Conservation (phyloP, 805 yeast genomes). For the Wickerhamiella galacta region DNA sequence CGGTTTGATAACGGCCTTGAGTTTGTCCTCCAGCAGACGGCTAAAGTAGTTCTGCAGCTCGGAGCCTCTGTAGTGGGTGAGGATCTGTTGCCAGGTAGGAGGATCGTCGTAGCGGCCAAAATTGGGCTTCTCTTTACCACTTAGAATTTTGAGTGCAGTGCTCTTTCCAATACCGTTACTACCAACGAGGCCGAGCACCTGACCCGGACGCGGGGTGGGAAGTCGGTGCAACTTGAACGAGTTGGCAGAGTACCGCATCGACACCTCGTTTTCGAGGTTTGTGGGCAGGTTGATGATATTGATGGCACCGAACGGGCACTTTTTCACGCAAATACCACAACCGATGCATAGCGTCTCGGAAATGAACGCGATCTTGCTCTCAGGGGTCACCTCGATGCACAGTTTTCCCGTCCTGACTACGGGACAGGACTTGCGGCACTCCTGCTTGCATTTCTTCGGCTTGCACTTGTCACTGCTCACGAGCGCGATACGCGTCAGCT, state of each 20-base stretch:
- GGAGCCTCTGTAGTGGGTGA: slow-evolving; percentile 85
- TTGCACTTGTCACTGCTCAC: slow-evolving; percentile 89
- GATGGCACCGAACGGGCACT: slow-evolving; percentile 96
- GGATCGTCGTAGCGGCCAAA: slow-evolving; percentile 89
- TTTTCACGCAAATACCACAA: slow-evolving; percentile 98
- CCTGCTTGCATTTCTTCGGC: slow-evolving; percentile 97
- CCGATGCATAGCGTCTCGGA: slow-evolving; percentile 91
- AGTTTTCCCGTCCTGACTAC: slow-evolving; percentile 95
- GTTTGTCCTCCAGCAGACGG: slow-evolving; percentile 80
- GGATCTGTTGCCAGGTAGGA: slow-evolving; percentile 92
- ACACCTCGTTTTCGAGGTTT: slow-evolving; percentile 77
- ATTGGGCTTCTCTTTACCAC: slow-evolving; percentile 96
- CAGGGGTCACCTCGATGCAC: slow-evolving; percentile 91
- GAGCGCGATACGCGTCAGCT: slow-evolving; percentile 63
- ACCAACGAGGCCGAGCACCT: slow-evolving; percentile 93
- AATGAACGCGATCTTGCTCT: slow-evolving; percentile 82
- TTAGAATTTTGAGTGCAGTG: slow-evolving; percentile 88
- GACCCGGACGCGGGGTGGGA: slow-evolving; percentile 98
- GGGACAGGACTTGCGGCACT: slow-evolving; percentile 92
- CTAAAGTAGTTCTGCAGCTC: slow-evolving; percentile 94
- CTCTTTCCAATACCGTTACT: slow-evolving; percentile 99
- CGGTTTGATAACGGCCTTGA: slow-evolving; percentile 95
- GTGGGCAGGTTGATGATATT: slow-evolving; percentile 93
- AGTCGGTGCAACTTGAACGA: slow-evolving; percentile 92
- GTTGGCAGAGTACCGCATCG: slow-evolving; percentile 95